Percentiles rank a stretch among this genome's conserved stretches.
Conservation (phyloP, 805 yeast genomes). For the Candida boidinii region DNA sequence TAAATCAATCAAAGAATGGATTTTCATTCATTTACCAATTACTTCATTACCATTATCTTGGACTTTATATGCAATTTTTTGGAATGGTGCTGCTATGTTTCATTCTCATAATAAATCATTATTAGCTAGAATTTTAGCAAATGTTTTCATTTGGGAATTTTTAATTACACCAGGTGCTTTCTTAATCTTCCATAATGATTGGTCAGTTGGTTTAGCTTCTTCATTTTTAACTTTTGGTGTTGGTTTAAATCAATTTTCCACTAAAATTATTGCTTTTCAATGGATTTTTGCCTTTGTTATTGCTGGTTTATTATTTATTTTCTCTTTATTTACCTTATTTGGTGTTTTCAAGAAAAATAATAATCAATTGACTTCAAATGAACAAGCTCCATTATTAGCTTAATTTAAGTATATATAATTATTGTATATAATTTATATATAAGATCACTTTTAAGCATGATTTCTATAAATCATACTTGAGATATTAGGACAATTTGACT, state of each 20-base stretch:
- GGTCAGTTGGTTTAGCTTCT: conserved; percentile 56
- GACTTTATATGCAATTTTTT: conserved; percentile 65
- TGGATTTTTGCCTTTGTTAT: conserved; percentile 79
- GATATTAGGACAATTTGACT: background rate
- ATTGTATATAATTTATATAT: background rate
- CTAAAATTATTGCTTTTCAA: conserved; percentile 67
- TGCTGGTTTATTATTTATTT: conserved; percentile 44
- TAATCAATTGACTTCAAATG: conserved; percentile 9
- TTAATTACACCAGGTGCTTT: conserved; percentile 54
- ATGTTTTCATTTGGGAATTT: conserved; percentile 72
- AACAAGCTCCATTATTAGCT: conserved; percentile 26
- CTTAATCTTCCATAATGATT: conserved; percentile 56
- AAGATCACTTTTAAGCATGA: conserved; percentile 20
- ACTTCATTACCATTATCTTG: conserved; percentile 69
- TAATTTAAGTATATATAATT: conserved; percentile 3
- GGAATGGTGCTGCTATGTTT: conserved; percentile 79
- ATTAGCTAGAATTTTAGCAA: conserved; percentile 62
- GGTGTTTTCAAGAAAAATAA: conserved; percentile 19
- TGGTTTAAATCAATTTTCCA: conserved; percentile 62
- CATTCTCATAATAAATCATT: conserved; percentile 45
- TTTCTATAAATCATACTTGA: conserved; percentile 16
- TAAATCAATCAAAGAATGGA: conserved; percentile 42
- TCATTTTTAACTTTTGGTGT: conserved; percentile 54
- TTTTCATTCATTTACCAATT: conserved; percentile 55
- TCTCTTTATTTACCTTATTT: conserved; percentile 38